phyloP scores from a whole-genome alignment of 306 rosid species.

The Medicago ruthenica region DNA sequence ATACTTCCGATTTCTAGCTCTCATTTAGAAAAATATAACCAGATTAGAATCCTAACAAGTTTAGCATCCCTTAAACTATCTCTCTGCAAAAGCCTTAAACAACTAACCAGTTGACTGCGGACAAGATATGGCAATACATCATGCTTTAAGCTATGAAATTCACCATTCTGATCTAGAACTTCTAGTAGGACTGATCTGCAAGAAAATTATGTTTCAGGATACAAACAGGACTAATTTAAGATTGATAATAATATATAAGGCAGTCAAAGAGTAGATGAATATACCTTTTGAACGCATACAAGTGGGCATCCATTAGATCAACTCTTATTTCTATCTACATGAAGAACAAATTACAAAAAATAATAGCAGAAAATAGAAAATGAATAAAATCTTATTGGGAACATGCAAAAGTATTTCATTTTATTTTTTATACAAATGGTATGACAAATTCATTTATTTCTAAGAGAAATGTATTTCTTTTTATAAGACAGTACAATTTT shows the following conservation, averaged over 20 bases:
- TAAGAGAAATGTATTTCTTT: conserved; percentile 7
- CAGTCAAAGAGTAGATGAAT: conserved; percentile 33
- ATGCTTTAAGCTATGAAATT: conserved; percentile 79
- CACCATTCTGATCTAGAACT: conserved; percentile 73
- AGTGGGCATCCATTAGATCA: conserved; percentile 98
- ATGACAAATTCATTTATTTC: conserved; percentile 28
- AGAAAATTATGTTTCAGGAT: conserved; percentile 37
- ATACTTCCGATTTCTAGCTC: conserved; percentile 77
- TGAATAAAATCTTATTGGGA: conserved; percentile 1
- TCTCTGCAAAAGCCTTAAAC: conserved; percentile 42
- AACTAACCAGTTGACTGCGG: conserved; percentile 93
- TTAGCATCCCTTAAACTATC: conserved; percentile 32
- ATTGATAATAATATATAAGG: conserved; percentile 10
- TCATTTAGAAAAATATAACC: conserved; percentile 49
- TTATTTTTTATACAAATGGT: conserved; percentile 23
- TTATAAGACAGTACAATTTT: conserved; percentile 10
- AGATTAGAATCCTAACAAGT: conserved; percentile 46
- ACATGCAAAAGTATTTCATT: conserved; percentile 18
- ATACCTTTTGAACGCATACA: conserved; percentile 95
- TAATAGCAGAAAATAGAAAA: background rate
- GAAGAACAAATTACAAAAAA: conserved; percentile 35
- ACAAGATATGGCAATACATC: conserved; percentile 97
- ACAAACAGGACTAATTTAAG: conserved; percentile 27
- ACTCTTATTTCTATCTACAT: conserved; percentile 88
- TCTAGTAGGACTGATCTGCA: conserved; percentile 86